Base-by-base conservation (phyloP, 2,329 filamentous ascomycete species). In the Penicillium sp. region DNA sequence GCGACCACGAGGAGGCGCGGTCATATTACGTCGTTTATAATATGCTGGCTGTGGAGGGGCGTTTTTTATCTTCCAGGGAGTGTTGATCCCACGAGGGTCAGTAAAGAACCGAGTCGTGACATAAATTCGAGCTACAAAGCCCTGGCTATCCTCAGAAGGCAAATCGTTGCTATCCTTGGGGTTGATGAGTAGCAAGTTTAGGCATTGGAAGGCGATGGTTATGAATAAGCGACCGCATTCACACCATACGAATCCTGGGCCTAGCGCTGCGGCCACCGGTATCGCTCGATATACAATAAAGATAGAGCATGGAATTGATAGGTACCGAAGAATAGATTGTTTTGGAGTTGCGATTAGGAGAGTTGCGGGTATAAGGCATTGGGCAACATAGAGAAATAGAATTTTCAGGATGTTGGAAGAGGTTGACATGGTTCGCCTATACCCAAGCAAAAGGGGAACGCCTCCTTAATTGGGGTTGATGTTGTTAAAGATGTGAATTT, bases 21-120 rank as follows among this genome's bases (percentile, higher is more conserved):
- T 27, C 35, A 49, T 58, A 25, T 35, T 40, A 19, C 35, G 46
- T 21, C 29, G 27, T n/a, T 25, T 19, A 19, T 57, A 57, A 43
- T 62, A 62, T 38, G 29, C 38, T 42, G 58, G 62, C 13, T 48
- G 58, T n/a, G 54, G 23, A 2, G 65, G 64, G 5, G 58, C 47
- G 27, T 61, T 60, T 51, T 62, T 68, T 3, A 50, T 52, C 17
- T 64, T 60, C 63, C 65, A 67, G 29, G 56, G 45, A 2, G 63
- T 66, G 17, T 57, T 56, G 10, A 68, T 58, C 19, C 62, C 66
- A 5, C 65, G 63, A 25, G 52, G 40, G 10, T 57, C 51, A 7
- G 57, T 35, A 7, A 65, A 52, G 0, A 63, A n/a, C 8, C 47
- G 52, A 23, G 42, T 37, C 0, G 52, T 47, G 4, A 33, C 21